Base-by-base conservation (phyloP, 768 basidiomycete genomes). In the Kwoniella pini region DNA sequence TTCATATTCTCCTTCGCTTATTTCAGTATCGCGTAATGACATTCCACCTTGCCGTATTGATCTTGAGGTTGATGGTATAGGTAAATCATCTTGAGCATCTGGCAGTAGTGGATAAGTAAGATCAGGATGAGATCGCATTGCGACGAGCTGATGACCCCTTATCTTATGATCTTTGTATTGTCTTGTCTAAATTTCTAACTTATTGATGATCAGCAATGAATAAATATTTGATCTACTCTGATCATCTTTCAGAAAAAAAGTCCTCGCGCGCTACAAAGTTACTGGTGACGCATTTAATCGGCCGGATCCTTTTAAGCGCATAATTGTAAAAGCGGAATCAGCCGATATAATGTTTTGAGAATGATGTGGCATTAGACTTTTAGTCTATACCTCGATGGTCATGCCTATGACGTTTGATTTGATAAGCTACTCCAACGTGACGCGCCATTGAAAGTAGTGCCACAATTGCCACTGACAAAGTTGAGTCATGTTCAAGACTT, bases 1-100 rank as follows among this genome's bases (percentile, higher is more conserved):
- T 43, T 69, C 62, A 50, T 57, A 70, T 3, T 62, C 58, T 15
- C 33, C 33, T 17, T 48, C 60, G 19, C 52, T 54, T 3, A 52
- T 40, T 28, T 19, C 28, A 11, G 26, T 27, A 10, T 28, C 40
- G 9, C 60, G 54, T 5, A 62, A 59, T 39, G 45, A 57, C 52
- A 59, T 46, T 0, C 63, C 66, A 31, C 63, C 66, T n/a, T 50
- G 40, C 4, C 38, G 24, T 40, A 62, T 19, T 2, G 55, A 26
- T 52, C 54, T 33, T 6, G 43, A 17, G 6, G 40, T 10, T 2
- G 27, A 11, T 5, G 59, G 52, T 10, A 61, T 31, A 5, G 59
- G 52, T 22, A 62, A 33, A 45, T 63, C 62, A 30, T 52, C 50
- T 38, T 60, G 40, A 17, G 55, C 55, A 48, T 63, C 62, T 11